Evolutionary conservation across 2,329 filamentous ascomycete genomes (phyloP).

Genomic region (Akanthomyces dipterigenus): DNA sequence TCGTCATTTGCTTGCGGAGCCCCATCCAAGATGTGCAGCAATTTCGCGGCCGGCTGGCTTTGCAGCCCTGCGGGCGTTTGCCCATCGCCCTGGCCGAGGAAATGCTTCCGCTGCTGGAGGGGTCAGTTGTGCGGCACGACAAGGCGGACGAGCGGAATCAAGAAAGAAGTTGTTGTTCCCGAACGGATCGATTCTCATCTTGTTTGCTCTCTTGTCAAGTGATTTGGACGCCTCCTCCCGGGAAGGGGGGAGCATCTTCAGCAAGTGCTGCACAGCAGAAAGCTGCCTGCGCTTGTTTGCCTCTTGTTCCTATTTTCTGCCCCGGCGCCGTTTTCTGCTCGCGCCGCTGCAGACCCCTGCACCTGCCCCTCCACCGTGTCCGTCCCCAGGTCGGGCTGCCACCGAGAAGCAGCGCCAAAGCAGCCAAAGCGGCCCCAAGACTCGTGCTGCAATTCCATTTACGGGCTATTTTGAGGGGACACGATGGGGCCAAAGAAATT

Average conservation of each 20-base stretch:
- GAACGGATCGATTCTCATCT: background rate
- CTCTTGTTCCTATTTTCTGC: background rate
- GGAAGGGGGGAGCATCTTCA: background rate
- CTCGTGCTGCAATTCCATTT: background rate
- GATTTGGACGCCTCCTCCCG: background rate
- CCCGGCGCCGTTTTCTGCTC: conserved; percentile 11
- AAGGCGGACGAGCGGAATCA: background rate
- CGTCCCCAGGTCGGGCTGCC: background rate
- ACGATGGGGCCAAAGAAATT: background rate
- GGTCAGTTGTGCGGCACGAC: background rate
- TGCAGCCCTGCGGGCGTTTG: conserved; percentile 8
- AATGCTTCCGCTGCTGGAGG: background rate
- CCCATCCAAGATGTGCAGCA: conserved; percentile 3
- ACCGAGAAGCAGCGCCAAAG: background rate
- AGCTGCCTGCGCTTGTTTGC: background rate
- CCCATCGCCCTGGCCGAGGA: background rate
- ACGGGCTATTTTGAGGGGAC: background rate
- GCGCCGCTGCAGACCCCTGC: conserved; percentile 6
- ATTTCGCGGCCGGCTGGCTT: conserved; percentile 7
- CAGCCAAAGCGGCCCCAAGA: background rate
- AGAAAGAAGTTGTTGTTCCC: background rate
- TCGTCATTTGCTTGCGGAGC: conserved; percentile 2
- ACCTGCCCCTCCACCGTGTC: background rate
- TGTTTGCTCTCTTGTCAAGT: background rate
- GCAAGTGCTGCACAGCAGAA: background rate